phyloP scores from a whole-genome alignment of 2,329 filamentous ascomycete species.

The Dactylellina leptospora region DNA sequence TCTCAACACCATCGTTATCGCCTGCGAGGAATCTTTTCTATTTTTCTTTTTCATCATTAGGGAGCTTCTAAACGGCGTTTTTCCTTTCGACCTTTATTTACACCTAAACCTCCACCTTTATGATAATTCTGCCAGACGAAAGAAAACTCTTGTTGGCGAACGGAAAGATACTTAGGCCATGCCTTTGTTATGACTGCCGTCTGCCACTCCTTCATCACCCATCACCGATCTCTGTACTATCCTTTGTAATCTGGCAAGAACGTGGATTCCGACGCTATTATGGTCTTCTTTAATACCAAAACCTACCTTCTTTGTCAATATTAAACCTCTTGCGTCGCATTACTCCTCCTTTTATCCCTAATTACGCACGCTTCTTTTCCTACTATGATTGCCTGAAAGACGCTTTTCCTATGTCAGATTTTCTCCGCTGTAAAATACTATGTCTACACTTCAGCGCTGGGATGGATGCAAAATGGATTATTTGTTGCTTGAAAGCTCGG shows the following conservation, averaged over 20 bases:
- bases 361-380: too few species aligned
- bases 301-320: constrained; percentile 47
- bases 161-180: background rate
- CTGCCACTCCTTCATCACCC: background rate
- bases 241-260: constrained; percentile 40
- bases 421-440: too few species aligned
- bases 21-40: constrained; percentile 7
- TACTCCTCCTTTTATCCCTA: background rate
- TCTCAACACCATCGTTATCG: constrained; percentile 1
- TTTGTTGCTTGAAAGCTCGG: background rate
- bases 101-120: constrained; percentile 21
- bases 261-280: constrained; percentile 14
- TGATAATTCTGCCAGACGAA: constrained; percentile 23
- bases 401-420: too few species aligned
- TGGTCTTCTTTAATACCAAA: constrained; percentile 33
- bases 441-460: too few species aligned
- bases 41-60: constrained; percentile 18
- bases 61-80: constrained; percentile 43
- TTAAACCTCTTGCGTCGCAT: constrained; percentile 12
- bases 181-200: background rate
- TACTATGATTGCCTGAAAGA: too few species aligned
- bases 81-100: constrained; percentile 29
- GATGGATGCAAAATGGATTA: background rate
- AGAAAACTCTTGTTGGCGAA: background rate
- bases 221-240: background rate